Conservation (phyloP, 2,329 filamentous ascomycete genomes). For the Nemania abortiva region DNA sequence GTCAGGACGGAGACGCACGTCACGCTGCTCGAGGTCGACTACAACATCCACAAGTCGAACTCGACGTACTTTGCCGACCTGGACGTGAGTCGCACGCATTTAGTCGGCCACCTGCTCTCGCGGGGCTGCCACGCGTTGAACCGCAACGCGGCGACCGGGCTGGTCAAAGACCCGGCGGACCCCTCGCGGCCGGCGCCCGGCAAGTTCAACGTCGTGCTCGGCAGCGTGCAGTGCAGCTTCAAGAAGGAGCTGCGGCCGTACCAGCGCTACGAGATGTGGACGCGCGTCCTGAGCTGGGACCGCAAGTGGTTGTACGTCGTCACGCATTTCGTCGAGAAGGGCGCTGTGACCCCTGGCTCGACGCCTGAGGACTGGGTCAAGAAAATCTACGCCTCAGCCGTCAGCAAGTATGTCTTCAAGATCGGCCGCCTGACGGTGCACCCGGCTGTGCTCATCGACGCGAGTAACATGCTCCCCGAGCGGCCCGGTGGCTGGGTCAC, state of each 20-base stretch:
- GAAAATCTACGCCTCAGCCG: constrained; percentile 76
- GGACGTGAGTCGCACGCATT: constrained; percentile 84
- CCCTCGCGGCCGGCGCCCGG: constrained; percentile 65
- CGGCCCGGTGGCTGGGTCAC: constrained; percentile 74
- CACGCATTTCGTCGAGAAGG: constrained; percentile 77
- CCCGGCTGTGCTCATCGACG: constrained; percentile 79
- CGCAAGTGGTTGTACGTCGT: constrained; percentile 84
- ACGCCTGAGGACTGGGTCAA: constrained; percentile 65
- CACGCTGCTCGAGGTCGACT: constrained; percentile 83
- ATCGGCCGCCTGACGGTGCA: constrained; percentile 85
- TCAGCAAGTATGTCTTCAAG: constrained; percentile 88
- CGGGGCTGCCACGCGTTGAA: constrained; percentile 67
- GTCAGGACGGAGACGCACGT: constrained; percentile 75
- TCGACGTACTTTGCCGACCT: constrained; percentile 89
- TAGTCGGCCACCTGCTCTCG: constrained; percentile 76
- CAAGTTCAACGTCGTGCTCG: constrained; percentile 73
- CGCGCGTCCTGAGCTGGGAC: constrained; percentile 78
- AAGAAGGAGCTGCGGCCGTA: constrained; percentile 78
- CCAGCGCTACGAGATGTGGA: constrained; percentile 79
- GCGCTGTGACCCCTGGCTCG: constrained; percentile 64
- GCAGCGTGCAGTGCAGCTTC: constrained; percentile 80
- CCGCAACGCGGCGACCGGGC: constrained; percentile 60
- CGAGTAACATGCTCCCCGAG: constrained; percentile 79
- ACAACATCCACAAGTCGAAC: constrained; percentile 87
- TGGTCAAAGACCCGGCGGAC: constrained; percentile 61